phyloP scores from a whole-genome alignment of 306 rosid genomes.

The Lathyrus sativus region DNA sequence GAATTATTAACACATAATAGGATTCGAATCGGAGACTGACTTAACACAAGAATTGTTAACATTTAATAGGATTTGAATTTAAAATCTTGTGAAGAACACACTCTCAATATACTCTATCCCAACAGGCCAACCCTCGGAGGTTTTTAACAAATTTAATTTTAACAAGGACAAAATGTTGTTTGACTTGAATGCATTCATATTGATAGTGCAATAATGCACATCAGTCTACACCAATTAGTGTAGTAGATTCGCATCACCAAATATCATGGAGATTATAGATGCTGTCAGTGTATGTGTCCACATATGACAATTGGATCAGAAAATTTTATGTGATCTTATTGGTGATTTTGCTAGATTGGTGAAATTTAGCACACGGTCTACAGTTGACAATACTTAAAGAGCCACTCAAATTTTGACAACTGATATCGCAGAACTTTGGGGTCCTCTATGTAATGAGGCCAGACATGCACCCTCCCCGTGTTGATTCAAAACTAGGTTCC shows the following conservation, averaged over 20 bases:
- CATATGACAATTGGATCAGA: background rate
- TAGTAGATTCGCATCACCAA: background rate
- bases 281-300: conserved; percentile 6
- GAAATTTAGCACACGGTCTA: background rate
- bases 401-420: background rate
- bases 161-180: background rate
- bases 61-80: too few species aligned
- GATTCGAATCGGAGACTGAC: too few species aligned
- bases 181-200: conserved; percentile 4
- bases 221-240: conserved; percentile 2
- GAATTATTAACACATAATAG: too few species aligned
- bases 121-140: too few species aligned
- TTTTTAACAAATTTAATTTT: too few species aligned
- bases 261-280: background rate
- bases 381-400: background rate
- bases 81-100: too few species aligned
- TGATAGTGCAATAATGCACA: conserved; percentile 11
- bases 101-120: too few species aligned
- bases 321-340: background rate
- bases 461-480: too few species aligned
- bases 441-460: too few species aligned
- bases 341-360: background rate
- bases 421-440: background rate
- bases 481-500: too few species aligned
- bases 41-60: too few species aligned